Evolutionary conservation across 2,329 filamentous ascomycete species (phyloP).

Genomic region (Fusarium sp.): DNA sequence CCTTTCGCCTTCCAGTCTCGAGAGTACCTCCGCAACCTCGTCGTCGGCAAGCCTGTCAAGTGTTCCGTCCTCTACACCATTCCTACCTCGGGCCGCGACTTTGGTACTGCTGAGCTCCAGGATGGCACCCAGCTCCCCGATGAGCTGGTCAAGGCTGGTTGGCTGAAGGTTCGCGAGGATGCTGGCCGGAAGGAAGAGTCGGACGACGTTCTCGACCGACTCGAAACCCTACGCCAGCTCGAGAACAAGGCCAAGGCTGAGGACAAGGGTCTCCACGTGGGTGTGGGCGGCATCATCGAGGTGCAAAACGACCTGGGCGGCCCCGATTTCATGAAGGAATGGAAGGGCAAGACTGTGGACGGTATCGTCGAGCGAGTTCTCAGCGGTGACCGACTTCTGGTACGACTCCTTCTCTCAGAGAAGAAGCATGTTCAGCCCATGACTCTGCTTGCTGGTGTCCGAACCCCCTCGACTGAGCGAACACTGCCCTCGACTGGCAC

Average conservation of each 20-base stretch:
- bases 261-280: conserved; percentile 84
- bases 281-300: conserved; percentile 74
- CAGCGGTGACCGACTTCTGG: conserved; percentile 88
- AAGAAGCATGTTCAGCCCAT: conserved; percentile 91
- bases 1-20: conserved; percentile 93
- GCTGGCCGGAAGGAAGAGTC: conserved; percentile 91
- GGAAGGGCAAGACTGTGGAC: conserved; percentile 88
- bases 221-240: conserved; percentile 82
- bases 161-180: conserved; percentile 94
- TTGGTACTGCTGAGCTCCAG: conserved; percentile 82
- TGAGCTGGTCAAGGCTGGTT: conserved; percentile 85
- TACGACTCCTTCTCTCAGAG: conserved; percentile 83
- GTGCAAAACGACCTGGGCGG: conserved; percentile 85
- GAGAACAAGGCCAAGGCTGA: conserved; percentile 84
- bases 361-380: conserved; percentile 91
- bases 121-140: conserved; percentile 85
- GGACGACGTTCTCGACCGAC: conserved; percentile 75
- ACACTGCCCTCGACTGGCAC: conserved; percentile 82
- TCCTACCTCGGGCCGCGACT: conserved; percentile 86
- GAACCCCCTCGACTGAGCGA: conserved; percentile 89
- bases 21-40: conserved; percentile 86
- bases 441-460: conserved; percentile 88
- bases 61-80: conserved; percentile 90
- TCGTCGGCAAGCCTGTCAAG: conserved; percentile 87
- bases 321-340: conserved; percentile 81